A percentile compares a stretch with the other conserved stretches of the same genome.
These are phyloP conservation scores for Solanum etuberosum DNA, from an alignment of 257 asterid species.

Conservation along the genomic window DNA sequence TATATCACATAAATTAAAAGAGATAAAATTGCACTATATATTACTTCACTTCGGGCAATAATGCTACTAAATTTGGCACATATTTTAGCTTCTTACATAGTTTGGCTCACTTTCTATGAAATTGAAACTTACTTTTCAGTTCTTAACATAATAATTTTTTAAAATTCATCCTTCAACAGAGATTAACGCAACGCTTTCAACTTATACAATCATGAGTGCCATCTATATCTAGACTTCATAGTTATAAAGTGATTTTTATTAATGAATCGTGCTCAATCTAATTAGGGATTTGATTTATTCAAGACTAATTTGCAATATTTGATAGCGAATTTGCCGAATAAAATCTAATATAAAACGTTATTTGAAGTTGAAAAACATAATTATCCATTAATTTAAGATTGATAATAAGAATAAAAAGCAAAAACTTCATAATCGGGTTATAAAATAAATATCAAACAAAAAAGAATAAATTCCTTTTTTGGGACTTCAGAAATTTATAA, in stretches of 20 bases:
- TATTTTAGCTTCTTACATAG: not conserved
- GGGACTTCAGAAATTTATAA: too few species aligned
- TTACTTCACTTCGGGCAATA: too few species aligned
- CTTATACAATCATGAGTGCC: too few species aligned
- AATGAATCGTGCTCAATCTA: not conserved
- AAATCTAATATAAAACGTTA: not conserved
- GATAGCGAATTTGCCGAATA: not conserved
- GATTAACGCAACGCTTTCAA: too few species aligned
- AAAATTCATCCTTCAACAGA: too few species aligned
- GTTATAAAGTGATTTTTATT: too few species aligned
- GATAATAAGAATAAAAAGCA: too few species aligned
- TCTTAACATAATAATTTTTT: too few species aligned
- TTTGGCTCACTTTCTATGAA: not conserved
- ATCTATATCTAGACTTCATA: not conserved
- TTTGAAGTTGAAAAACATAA: too few species aligned
- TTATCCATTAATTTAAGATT: not conserved
- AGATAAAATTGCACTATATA: too few species aligned
- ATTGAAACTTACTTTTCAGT: not conserved
- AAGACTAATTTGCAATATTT: not conserved
- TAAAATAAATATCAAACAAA: not conserved
- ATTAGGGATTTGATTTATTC: not conserved
- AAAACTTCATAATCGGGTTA: not conserved
- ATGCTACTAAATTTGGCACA: not conserved
- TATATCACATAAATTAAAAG: not conserved
- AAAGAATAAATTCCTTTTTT: too few species aligned